phyloP scores from a whole-genome alignment of 1,139 yeast genomes.

The Nakaseomyces kungkrabaensis region DNA sequence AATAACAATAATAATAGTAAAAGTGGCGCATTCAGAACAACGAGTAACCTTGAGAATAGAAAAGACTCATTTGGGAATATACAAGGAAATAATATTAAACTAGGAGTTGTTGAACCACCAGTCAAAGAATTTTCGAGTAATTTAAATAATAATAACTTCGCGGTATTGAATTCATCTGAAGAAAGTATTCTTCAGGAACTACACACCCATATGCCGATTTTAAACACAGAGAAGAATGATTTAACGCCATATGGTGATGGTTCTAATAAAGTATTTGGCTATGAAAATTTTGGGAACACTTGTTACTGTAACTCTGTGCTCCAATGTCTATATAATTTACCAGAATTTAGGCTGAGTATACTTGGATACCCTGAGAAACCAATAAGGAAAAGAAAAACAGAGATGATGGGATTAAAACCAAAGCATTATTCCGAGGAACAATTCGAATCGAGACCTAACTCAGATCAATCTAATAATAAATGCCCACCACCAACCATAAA shows the following conservation, averaged over 20 bases:
- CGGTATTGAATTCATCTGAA: neutral
- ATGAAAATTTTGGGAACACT: conserved; percentile 88
- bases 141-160: neutral
- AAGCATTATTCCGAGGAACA: conserved; percentile 34
- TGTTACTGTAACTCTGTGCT: conserved; percentile 86
- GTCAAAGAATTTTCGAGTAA: neutral
- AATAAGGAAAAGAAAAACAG: conserved; percentile 30
- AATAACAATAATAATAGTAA: neutral
- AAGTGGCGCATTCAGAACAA: neutral
- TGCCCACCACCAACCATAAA: neutral
- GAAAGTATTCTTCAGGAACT: neutral
- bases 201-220: neutral
- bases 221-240: conserved; percentile 5
- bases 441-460: conserved; percentile 2
- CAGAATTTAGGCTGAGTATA: conserved; percentile 51
- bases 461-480: neutral
- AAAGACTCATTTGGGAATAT: conserved; percentile 1
- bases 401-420: conserved; percentile 35
- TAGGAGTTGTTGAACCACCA: neutral
- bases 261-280: conserved; percentile 65
- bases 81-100: neutral
- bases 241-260: conserved; percentile 47
- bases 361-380: conserved; percentile 34
- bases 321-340: conserved; percentile 71
- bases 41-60: neutral